Evolutionary conservation across 495 filamentous ascomycete genomes (phyloP), one percentile per base, ranked within the genome.

Genomic region (Geopyxis carbonaria): DNA sequence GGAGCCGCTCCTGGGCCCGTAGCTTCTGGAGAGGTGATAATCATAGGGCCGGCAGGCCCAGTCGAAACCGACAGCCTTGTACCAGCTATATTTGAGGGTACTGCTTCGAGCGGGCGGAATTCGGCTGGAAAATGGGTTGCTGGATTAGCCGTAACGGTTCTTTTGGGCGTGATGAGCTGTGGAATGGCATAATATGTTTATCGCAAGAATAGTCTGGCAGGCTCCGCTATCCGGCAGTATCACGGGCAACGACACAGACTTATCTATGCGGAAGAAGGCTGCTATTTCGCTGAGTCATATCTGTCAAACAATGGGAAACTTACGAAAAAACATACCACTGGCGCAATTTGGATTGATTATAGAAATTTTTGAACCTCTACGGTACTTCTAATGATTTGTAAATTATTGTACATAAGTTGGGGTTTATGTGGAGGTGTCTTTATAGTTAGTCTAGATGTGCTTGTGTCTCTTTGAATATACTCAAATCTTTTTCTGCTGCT

Each of bases 141-240:
- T 10, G 9, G 15, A 4, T 22, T 52, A 15, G 35, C 43, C 10
- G 24, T 52, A 15, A 39, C 43, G 13, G 24, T 35, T 21, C n/a
- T 46, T 14, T 47, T 48, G 8, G 43, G 31, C 2, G 38, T 20
- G 18, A 15, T 47, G 11, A 43, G 48, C 13, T 34, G 46, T 2
- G 48, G 37, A 2, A 52, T 52, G 48, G 38, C 51, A 28, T 52
- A 52, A 38, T 40, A 15, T 15, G 19, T 22, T 22, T 13, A 36
- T 43, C 18, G 19, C 25, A 29, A 14, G 9, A 14, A 13, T 1
- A 24, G 11, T 9, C 15, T 10, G 2, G 24, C 11, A 29, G 11
- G n/a, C n/a, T 2, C 5, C 8, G 15, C 21, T 24, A 16, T 8
- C 2, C 15, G 34, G 13, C 5, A 7, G 24, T 39, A 28, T 2